Evolutionary conservation across 2,329 filamentous ascomycete genomes (phyloP).

Genomic region (Endoconidiophora laricicola): DNA sequence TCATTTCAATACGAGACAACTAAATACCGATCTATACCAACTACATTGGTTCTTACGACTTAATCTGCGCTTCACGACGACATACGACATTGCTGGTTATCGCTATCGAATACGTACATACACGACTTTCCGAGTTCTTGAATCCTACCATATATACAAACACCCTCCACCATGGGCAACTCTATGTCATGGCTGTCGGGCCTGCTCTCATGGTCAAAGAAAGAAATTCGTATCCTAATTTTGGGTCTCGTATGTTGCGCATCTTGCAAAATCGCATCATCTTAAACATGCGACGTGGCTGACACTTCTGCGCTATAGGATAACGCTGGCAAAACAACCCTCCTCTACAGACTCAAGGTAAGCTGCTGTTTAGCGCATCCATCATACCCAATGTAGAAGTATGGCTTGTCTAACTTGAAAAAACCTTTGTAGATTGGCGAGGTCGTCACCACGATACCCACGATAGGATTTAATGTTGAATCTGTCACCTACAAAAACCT

Average conservation of each 20-base stretch:
- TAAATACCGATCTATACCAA: no score
- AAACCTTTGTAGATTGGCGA: slow-evolving; percentile 63
- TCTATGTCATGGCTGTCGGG: slow-evolving; percentile 52
- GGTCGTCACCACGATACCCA: slow-evolving; percentile 96
- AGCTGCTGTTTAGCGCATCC: slow-evolving; percentile 12
- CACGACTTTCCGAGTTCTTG: no score
- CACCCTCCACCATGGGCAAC: slow-evolving; percentile 34
- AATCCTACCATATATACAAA: not conserved
- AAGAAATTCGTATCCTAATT: slow-evolving; percentile 94
- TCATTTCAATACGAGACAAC: no score
- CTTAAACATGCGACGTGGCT: not conserved
- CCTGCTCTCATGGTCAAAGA: slow-evolving; percentile 68
- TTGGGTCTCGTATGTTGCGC: slow-evolving; percentile 59
- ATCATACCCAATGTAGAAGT: not conserved
- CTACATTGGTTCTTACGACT: not conserved
- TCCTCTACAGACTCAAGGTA: slow-evolving; percentile 91
- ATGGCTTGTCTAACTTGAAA: slow-evolving; percentile 4
- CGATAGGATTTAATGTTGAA: slow-evolving; percentile 98
- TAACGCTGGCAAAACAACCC: slow-evolving; percentile 94
- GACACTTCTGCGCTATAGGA: slow-evolving; percentile 40
- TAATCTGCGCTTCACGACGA: slow-evolving; percentile 5
- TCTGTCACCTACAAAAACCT: slow-evolving; percentile 96
- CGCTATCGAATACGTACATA: no score
- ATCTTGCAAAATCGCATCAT: not conserved
- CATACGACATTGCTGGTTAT: no score